Percentiles rank a stretch among this genome's conserved stretches.
Evolutionary conservation across 257 asterid genomes (phyloP).

Genomic region (Cordia subcordata): DNA sequence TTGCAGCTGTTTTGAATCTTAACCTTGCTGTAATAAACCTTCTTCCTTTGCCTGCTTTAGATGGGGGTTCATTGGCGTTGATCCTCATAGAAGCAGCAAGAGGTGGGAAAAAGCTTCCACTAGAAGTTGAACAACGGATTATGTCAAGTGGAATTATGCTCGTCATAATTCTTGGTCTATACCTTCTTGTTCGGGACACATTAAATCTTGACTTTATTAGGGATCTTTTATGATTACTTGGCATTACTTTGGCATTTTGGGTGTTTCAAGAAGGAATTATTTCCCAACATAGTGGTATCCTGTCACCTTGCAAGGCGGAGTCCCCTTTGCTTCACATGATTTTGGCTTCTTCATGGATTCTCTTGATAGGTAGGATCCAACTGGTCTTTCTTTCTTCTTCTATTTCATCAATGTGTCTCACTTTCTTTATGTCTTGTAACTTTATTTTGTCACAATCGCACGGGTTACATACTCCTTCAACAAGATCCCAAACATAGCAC

Average conservation of each 20-base stretch:
- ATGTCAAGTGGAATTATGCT: conserved; percentile 86
- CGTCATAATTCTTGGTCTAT: conserved; percentile 67
- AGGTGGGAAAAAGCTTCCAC: conserved; percentile 91
- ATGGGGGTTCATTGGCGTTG: conserved; percentile 89
- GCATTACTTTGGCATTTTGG: conserved; percentile 1
- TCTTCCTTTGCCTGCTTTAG: conserved; percentile 93
- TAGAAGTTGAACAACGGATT: conserved; percentile 79
- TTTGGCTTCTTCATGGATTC: not conserved
- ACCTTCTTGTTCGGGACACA: conserved; percentile 89
- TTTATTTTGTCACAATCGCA: too few species aligned
- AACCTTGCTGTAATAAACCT: conserved; percentile 93
- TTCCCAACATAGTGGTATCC: not conserved
- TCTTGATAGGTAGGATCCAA: not conserved
- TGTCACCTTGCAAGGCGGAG: not conserved
- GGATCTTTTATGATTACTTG: conserved; percentile 55
- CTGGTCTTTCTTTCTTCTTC: not conserved
- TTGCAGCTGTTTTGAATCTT: conserved; percentile 81
- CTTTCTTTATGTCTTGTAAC: not conserved
- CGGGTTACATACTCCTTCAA: too few species aligned
- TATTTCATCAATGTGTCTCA: too few species aligned
- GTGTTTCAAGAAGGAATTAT: not conserved
- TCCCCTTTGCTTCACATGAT: not conserved
- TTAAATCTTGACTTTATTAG: conserved; percentile 75
- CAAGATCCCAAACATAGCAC: not conserved
- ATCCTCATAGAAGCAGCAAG: conserved; percentile 82